Evolutionary conservation across 345 rosid species (phyloP), one percentile per base, ranked within the genome.

Genomic region (Lagerstroemia speciosa): DNA sequence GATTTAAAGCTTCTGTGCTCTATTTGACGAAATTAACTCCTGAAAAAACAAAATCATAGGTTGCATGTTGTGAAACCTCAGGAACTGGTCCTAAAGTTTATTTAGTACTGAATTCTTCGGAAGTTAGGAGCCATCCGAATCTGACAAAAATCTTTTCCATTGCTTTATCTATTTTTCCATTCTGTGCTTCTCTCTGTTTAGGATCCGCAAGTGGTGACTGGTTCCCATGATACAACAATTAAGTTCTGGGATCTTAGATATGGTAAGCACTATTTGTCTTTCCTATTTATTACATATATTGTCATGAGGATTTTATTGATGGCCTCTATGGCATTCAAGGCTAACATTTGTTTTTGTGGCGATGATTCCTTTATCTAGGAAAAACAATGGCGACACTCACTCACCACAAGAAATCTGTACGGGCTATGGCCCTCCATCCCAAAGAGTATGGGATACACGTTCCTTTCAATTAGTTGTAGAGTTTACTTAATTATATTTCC

Each of bases 121-220:
- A 41, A 41, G 14, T 14, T 6, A 5, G 46, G 15, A 41, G 46
- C 14, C 16, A 41, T n/a, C n/a, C n/a, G n/a, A 41, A 41, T 41
- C 46, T 41, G 46, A 9, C 14, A 16, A 41, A 41, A 65, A 66
- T 66, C 20, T 73, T 64, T 32, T 31, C 14, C 40, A 57, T 30
- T 72, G 67, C 29, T 38, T 66, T 30, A 37, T 74, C 52, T 75
- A 73, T 62, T 83, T 24, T n/a, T 19, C 32, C 19, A 5, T 11
- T 64, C 9, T 65, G 8, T n/a, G 57, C 31, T 75, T 73, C 27
- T 53, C 62, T 24, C 0, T 78, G 52, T 74, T 66, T 83, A 95
- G 98, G 98, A 95, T 80, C 99, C 99, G 30, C 96, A 92, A 86
- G 99, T 95, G 67, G 97, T 95, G 65, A 92, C 99, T 22, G 99